A percentile compares a stretch with the other conserved stretches of the same genome.
Conservation (phyloP, 495 filamentous ascomycete species). For the Penicillium fimorum region DNA sequence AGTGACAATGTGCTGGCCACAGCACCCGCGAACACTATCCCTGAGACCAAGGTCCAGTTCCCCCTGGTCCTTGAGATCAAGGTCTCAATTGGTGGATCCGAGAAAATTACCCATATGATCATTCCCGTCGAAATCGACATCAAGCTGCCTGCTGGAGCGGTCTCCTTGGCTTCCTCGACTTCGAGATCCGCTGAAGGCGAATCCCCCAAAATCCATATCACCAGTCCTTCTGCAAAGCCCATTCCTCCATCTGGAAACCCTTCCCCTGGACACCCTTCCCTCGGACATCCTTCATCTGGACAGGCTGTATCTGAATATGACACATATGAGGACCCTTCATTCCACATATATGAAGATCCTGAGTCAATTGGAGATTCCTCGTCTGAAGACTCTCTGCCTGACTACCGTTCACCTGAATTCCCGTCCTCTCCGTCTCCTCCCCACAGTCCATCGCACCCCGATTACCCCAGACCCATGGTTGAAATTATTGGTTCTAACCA, state of each 20-base stretch:
- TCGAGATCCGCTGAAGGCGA: neutral
- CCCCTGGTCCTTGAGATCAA: neutral
- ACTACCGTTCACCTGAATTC: neutral
- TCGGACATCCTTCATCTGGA: too few species aligned
- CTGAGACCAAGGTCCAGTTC: neutral
- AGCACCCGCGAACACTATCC: neutral
- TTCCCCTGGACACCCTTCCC: neutral
- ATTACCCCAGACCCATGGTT: neutral
- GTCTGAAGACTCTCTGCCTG: neutral
- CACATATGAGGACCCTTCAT: neutral
- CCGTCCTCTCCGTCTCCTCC: neutral
- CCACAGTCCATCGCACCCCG: neutral
- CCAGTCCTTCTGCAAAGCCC: neutral
- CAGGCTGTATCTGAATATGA: neutral
- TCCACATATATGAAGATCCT: neutral
- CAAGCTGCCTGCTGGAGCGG: neutral
- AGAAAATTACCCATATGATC: neutral
- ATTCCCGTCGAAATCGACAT: neutral
- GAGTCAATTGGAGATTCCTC: neutral
- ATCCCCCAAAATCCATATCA: neutral
- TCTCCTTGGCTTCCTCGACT: neutral
- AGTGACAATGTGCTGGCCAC: slow-evolving; percentile 13
- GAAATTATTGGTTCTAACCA: slow-evolving; percentile 1
- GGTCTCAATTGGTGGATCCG: neutral
- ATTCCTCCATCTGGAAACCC: neutral